These are phyloP conservation scores for Metarhizium anisopliae DNA, from an alignment of 2,329 filamentous ascomycete genomes.

Conservation along the genomic window DNA sequence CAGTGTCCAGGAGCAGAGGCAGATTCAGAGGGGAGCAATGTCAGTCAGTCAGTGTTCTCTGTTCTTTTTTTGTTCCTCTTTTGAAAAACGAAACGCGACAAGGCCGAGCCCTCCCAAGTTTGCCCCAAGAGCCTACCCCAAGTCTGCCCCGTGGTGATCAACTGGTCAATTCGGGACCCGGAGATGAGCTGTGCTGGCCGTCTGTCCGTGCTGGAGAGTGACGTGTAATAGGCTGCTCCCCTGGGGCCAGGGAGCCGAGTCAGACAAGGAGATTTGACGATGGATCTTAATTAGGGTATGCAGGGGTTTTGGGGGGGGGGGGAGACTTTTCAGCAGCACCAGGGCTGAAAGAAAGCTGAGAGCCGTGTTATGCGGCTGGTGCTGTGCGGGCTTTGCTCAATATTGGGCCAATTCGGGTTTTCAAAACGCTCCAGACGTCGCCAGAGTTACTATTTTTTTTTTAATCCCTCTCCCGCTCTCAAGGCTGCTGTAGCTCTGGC, in stretches of 20 bases:
- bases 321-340: background rate
- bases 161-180: background rate
- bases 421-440: too few relatives aligned
- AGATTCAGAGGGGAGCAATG: background rate
- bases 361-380: background rate
- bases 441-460: too few relatives aligned
- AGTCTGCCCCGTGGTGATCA: background rate
- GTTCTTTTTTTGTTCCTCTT: background rate
- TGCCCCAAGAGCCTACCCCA: background rate
- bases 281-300: background rate
- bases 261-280: constrained; percentile 10
- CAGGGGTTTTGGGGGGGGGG: background rate
- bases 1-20: background rate
- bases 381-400: background rate
- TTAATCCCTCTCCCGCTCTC: too few relatives aligned
- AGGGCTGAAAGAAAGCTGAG: background rate
- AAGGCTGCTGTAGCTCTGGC: too few relatives aligned
- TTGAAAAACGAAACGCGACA: background rate
- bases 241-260: constrained; percentile 7
- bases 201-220: constrained; percentile 1
- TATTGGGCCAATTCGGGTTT: background rate
- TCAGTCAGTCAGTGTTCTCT: background rate
- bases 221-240: background rate
- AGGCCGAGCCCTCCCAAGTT: background rate
- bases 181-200: constrained; percentile 1